These are phyloP conservation scores for Sporothrix pallida DNA, from an alignment of 2,329 filamentous ascomycete species.

Conservation along the genomic window DNA sequence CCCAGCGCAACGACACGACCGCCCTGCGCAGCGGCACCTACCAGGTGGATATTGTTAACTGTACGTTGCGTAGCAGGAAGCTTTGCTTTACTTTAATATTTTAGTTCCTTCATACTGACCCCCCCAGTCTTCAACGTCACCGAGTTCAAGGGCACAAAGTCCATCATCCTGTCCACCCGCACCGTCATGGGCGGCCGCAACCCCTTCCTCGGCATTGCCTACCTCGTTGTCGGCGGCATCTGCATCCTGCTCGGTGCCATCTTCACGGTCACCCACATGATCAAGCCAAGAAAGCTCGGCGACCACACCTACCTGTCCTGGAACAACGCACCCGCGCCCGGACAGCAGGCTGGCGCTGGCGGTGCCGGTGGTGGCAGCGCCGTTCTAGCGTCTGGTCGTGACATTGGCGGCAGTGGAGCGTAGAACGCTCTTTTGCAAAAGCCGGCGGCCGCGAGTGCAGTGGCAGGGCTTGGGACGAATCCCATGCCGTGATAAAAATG, in stretches of 20 bases:
- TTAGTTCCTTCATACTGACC: background rate
- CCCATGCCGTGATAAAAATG: background rate
- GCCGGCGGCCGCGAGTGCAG: background rate
- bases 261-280: slow-evolving; percentile 88
- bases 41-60: slow-evolving; percentile 74
- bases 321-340: slow-evolving; percentile 68
- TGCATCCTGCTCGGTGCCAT: slow-evolving; percentile 87
- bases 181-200: slow-evolving; percentile 96
- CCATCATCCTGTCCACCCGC: slow-evolving; percentile 84
- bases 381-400: slow-evolving; percentile 62
- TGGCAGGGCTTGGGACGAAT: background rate
- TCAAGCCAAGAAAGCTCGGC: slow-evolving; percentile 95
- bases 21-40: slow-evolving; percentile 75
- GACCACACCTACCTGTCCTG: slow-evolving; percentile 97
- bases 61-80: slow-evolving; percentile 53
- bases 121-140: slow-evolving; percentile 73
- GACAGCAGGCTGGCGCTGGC: slow-evolving; percentile 45
- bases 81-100: too few species aligned
- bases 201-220: slow-evolving; percentile 93
- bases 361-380: slow-evolving; percentile 44
- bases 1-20: slow-evolving; percentile 76
- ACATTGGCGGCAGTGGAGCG: slow-evolving; percentile 48
- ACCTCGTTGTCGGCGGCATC: slow-evolving; percentile 89
- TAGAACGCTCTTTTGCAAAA: slow-evolving; percentile 29
- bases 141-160: slow-evolving; percentile 84